phyloP scores from a whole-genome alignment of 2,329 filamentous ascomycete genomes.

The Aspergillus sp. region DNA sequence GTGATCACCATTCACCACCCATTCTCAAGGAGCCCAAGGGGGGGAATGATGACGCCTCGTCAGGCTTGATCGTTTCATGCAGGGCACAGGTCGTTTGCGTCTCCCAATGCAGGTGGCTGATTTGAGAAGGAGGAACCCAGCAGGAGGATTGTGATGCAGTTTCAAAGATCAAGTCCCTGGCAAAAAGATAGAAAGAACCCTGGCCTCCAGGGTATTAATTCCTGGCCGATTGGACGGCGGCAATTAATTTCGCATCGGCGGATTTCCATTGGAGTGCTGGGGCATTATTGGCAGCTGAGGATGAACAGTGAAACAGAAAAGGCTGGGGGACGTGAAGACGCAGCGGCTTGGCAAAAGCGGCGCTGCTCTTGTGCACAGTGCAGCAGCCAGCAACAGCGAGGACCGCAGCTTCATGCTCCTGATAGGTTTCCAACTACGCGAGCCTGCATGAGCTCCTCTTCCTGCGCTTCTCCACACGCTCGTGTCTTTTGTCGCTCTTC shows the following conservation, averaged over 20 bases:
- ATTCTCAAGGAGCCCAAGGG: neutral
- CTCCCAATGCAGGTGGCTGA: constrained; percentile 20
- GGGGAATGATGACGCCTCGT: neutral
- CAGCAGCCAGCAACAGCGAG: too few species aligned
- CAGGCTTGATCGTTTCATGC: constrained; percentile 12
- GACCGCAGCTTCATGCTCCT: neutral
- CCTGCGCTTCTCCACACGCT: neutral
- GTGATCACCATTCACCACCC: neutral
- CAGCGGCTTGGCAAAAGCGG: constrained; percentile 9
- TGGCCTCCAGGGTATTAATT: neutral
- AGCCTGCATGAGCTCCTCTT: constrained; percentile 14
- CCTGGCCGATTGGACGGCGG: neutral
- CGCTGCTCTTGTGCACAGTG: neutral
- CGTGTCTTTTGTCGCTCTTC: neutral
- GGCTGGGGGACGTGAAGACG: neutral
- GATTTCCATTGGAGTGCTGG: constrained; percentile 2
- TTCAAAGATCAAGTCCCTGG: neutral
- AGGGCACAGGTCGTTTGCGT: constrained; percentile 19
- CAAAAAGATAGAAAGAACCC: neutral
- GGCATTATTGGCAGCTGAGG: too few species aligned
- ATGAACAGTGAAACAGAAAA: neutral
- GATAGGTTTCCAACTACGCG: constrained; percentile 19
- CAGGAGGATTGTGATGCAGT: neutral
- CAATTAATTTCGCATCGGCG: constrained; percentile 1
- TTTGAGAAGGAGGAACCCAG: constrained; percentile 17